Percentiles rank a stretch among this genome's conserved stretches.
Evolutionary conservation across 108 stramenopile species (phyloP).

Genomic region (Pelagomonas calceolata): DNA sequence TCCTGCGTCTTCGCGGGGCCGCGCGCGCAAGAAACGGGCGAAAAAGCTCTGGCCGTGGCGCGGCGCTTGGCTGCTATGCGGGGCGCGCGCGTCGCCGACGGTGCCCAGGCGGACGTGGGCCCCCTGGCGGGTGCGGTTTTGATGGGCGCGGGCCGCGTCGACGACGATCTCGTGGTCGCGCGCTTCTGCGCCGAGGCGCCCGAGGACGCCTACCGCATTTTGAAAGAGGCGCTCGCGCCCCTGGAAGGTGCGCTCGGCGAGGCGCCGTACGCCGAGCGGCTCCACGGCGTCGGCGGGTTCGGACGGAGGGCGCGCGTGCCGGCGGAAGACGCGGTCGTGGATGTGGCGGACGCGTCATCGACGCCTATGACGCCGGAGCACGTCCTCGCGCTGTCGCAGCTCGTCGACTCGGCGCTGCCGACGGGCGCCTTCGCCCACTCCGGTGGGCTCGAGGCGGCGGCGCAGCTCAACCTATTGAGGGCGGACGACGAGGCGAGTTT

Average conservation of each 20-base stretch:
- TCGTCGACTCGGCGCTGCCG: slow-evolving; percentile 16
- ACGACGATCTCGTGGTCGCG: neutral
- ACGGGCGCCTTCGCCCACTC: slow-evolving; percentile 16
- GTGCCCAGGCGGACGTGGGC: neutral
- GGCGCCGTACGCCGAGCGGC: neutral
- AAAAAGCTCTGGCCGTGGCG: neutral
- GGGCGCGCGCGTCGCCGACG: neutral
- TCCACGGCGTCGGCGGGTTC: neutral
- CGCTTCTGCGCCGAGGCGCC: neutral
- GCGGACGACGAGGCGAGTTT: neutral
- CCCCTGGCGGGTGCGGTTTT: neutral
- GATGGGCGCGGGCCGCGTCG: neutral
- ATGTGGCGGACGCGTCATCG: neutral
- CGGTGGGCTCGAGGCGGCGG: slow-evolving; percentile 6
- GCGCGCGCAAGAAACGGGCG: neutral
- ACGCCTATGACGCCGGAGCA: neutral
- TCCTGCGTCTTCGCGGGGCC: neutral
- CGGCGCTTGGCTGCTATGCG: neutral
- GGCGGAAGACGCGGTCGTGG: no score
- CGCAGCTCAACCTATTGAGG: neutral
- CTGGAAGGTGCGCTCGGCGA: neutral
- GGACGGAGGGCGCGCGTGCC: neutral
- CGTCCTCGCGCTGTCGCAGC: neutral
- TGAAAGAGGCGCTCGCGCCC: neutral
- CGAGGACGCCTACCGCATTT: neutral